Conservation (phyloP, 1,139 yeast genomes). For the Saccharomyces hybrid region DNA sequence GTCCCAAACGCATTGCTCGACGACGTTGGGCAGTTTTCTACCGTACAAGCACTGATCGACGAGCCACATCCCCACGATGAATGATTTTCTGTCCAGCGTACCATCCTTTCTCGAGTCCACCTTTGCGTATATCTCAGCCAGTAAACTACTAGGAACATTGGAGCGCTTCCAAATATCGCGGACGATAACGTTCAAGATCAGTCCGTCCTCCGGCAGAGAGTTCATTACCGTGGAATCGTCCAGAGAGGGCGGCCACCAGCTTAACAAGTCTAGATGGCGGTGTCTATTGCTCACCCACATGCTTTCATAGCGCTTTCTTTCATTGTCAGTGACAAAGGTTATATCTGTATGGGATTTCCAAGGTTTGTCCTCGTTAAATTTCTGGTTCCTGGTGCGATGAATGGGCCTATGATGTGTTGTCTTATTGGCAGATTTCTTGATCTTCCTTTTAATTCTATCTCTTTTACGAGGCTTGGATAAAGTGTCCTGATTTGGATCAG, state of each 20-base stretch:
- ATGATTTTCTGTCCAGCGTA: constrained; percentile 69
- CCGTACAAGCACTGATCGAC: constrained; percentile 94
- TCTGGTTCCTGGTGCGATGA: constrained; percentile 9
- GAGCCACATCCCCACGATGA: constrained; percentile 91
- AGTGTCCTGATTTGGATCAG: neutral
- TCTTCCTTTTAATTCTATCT: constrained; percentile 2
- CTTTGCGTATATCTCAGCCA: constrained; percentile 67
- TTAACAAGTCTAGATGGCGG: constrained; percentile 39
- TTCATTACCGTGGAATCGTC: constrained; percentile 20
- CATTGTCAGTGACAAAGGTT: constrained; percentile 57
- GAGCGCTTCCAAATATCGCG: constrained; percentile 76
- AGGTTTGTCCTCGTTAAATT: constrained; percentile 83
- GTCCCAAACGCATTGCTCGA: constrained; percentile 56
- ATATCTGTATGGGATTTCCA: constrained; percentile 82
- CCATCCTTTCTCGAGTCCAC: constrained; percentile 77
- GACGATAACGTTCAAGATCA: constrained; percentile 48
- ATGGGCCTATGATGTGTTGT: constrained; percentile 9
- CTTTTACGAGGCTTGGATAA: neutral
- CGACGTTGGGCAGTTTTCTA: constrained; percentile 67
- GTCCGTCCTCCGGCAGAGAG: constrained; percentile 36
- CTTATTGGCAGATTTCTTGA: constrained; percentile 2
- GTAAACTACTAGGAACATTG: constrained; percentile 53
- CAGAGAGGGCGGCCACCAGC: constrained; percentile 21
- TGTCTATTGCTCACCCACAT: constrained; percentile 87
- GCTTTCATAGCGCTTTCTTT: constrained; percentile 81